phyloP scores from a whole-genome alignment of 495 filamentous ascomycete genomes.

The Haplographium delicatum region DNA sequence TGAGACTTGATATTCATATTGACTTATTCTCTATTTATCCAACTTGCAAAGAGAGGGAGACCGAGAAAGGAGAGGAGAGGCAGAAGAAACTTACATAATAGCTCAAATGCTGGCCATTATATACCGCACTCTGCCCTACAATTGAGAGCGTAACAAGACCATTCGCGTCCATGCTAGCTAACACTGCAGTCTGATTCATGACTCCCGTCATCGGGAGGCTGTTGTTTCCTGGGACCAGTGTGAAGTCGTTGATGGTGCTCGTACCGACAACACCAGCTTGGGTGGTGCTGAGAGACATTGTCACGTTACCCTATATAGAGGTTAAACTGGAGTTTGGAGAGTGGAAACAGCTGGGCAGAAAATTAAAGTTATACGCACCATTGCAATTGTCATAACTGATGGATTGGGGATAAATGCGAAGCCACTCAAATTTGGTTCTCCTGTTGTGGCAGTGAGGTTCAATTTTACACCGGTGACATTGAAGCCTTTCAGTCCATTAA shows the following conservation, averaged over 20 bases:
- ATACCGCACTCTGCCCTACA: constrained; percentile 13
- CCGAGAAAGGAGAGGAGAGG: neutral
- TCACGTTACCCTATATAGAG: constrained; percentile 30
- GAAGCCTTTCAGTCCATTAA: constrained; percentile 38
- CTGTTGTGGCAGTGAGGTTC: constrained; percentile 29
- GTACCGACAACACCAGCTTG: constrained; percentile 23
- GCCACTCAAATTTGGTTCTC: constrained; percentile 59
- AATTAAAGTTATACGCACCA: neutral
- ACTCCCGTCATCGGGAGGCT: constrained; percentile 29
- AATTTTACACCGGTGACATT: constrained; percentile 49
- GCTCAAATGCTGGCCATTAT: constrained; percentile 17
- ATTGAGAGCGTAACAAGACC: constrained; percentile 16
- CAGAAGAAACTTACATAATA: constrained; percentile 40
- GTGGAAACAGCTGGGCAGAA: neutral
- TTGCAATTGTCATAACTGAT: constrained; percentile 11
- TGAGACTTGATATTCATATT: too few species aligned
- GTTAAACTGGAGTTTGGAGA: constrained; percentile 5
- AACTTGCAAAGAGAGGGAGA: too few species aligned
- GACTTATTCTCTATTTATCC: too few species aligned
- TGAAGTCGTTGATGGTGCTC: constrained; percentile 31
- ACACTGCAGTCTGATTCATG: constrained; percentile 15
- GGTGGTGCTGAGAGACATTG: constrained; percentile 30
- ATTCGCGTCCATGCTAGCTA: neutral
- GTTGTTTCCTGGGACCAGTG: constrained; percentile 38
- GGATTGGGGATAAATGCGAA: constrained; percentile 63